Evolutionary conservation across 352 stramenopile species (phyloP).

Genomic region (Phytophthora pini): DNA sequence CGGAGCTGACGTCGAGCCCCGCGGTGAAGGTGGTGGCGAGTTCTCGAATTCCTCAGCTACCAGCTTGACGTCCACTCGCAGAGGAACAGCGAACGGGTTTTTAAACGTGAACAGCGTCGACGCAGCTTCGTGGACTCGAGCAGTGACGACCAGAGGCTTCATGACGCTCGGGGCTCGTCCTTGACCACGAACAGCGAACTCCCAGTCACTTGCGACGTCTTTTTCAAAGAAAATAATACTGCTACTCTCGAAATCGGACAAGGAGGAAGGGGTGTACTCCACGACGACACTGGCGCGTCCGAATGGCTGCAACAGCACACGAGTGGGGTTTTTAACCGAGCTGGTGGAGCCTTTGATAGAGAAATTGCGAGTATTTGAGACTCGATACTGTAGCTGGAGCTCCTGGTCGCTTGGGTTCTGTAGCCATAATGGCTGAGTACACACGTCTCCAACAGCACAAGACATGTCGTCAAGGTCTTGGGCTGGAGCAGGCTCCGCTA

Average conservation of each 20-base stretch:
- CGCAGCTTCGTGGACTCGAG: slow-evolving; percentile 80
- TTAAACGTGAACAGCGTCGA: slow-evolving; percentile 92
- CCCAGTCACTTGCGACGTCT: slow-evolving; percentile 88
- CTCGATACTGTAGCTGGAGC: slow-evolving; percentile 69
- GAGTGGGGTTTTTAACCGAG: slow-evolving; percentile 4
- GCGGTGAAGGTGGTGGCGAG: slow-evolving; percentile 9
- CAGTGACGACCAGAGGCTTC: slow-evolving; percentile 74
- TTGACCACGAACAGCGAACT: slow-evolving; percentile 81
- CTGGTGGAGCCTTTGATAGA: slow-evolving; percentile 64
- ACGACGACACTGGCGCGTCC: slow-evolving; percentile 70
- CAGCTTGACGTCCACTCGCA: slow-evolving; percentile 87
- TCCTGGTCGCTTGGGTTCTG: slow-evolving; percentile 91
- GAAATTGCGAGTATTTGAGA: slow-evolving; percentile 92
- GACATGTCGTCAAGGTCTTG: slow-evolving; percentile 77
- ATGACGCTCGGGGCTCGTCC: slow-evolving; percentile 91
- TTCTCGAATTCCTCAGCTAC: slow-evolving; percentile 32
- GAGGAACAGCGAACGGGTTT: slow-evolving; percentile 89
- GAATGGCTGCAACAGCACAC: slow-evolving; percentile 73
- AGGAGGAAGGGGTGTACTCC: slow-evolving; percentile 91
- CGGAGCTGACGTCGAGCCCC: background rate
- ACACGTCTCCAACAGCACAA: slow-evolving; percentile 86
- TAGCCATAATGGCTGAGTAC: slow-evolving; percentile 77
- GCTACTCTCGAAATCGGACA: slow-evolving; percentile 80
- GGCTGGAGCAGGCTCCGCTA: slow-evolving; percentile 56
- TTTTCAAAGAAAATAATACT: slow-evolving; percentile 80